phyloP scores from a whole-genome alignment of 176 grass and related monocot species.

The Oryza meyeriana region DNA sequence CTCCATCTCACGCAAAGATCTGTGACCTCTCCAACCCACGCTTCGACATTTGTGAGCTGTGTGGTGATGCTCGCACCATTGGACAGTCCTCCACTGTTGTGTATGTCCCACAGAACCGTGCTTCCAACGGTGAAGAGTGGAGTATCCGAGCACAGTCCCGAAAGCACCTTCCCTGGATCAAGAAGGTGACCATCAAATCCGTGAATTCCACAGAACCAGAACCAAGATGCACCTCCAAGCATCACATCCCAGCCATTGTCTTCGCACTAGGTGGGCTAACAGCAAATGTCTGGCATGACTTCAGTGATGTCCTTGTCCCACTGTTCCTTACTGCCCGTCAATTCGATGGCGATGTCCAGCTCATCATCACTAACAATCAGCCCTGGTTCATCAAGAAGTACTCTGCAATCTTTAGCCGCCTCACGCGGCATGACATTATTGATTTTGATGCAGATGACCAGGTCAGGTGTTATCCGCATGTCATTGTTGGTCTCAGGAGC shows the following conservation, averaged over 20 bases:
- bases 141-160: conserved; percentile 48
- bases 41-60: conserved; percentile 48
- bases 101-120: conserved; percentile 12
- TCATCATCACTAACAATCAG: conserved; percentile 55
- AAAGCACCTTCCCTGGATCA: conserved; percentile 52
- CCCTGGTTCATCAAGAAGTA: conserved; percentile 69
- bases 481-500: conserved; percentile 59
- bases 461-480: conserved; percentile 68
- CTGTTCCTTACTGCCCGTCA: conserved; percentile 61
- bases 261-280: conserved; percentile 69
- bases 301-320: conserved; percentile 66
- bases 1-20: conserved; percentile 2
- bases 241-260: conserved; percentile 52
- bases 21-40: conserved; percentile 44
- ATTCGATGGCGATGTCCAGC: conserved; percentile 49
- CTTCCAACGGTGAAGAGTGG: conserved; percentile 28
- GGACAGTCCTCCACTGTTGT: conserved; percentile 47
- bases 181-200: conserved; percentile 46
- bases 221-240: conserved; percentile 45
- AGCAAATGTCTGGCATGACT: conserved; percentile 64
- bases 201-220: conserved; percentile 31
- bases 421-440: conserved; percentile 50
- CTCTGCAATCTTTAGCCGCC: conserved; percentile 27
- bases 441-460: conserved; percentile 32
- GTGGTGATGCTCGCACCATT: conserved; percentile 44